A percentile compares a stretch with the other conserved stretches of the same genome.
Conservation (phyloP, 202 grass and related monocot species). For the Saccharum hybrid region DNA sequence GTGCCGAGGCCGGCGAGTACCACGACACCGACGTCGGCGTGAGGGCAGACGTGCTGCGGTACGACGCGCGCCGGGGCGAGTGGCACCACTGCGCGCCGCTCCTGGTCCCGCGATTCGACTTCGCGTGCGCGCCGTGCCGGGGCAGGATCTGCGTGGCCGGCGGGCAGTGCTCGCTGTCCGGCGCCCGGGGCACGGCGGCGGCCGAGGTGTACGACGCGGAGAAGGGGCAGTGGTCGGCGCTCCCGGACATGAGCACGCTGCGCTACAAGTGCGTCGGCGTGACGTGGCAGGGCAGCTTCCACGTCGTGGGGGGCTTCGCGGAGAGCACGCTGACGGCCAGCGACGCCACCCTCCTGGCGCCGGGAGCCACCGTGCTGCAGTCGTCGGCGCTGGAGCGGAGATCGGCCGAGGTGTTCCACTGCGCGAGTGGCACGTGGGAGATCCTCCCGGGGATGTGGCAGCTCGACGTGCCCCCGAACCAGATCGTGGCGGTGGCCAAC, state of each 20-base stretch:
- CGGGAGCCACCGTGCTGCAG: slow-evolving; percentile 12
- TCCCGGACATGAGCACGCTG: slow-evolving; percentile 63
- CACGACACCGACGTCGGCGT: slow-evolving; percentile 56
- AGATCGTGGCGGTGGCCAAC: slow-evolving; percentile 59
- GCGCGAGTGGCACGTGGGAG: slow-evolving; percentile 47
- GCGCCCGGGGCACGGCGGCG: slow-evolving; percentile 60
- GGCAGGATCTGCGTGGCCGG: slow-evolving; percentile 72
- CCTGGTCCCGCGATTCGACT: slow-evolving; percentile 63
- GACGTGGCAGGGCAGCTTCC: slow-evolving; percentile 68
- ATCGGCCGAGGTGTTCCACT: slow-evolving; percentile 72
- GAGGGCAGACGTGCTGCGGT: slow-evolving; percentile 54
- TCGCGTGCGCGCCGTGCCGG: slow-evolving; percentile 61
- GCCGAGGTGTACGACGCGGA: slow-evolving; percentile 53
- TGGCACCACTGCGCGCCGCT: slow-evolving; percentile 62
- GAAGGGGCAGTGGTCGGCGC: slow-evolving; percentile 47
- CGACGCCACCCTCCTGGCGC: not conserved
- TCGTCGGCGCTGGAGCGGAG: slow-evolving; percentile 72
- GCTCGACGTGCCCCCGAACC: slow-evolving; percentile 78
- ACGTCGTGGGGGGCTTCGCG: slow-evolving; percentile 70
- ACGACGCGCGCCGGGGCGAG: slow-evolving; percentile 49
- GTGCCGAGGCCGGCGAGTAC: not conserved
- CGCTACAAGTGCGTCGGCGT: slow-evolving; percentile 75
- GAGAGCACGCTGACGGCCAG: slow-evolving; percentile 46
- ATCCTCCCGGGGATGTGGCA: slow-evolving; percentile 79
- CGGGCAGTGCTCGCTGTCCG: slow-evolving; percentile 48